Base-by-base conservation (phyloP, 768 basidiomycete species). In the Rossbeevera mucosa region DNA sequence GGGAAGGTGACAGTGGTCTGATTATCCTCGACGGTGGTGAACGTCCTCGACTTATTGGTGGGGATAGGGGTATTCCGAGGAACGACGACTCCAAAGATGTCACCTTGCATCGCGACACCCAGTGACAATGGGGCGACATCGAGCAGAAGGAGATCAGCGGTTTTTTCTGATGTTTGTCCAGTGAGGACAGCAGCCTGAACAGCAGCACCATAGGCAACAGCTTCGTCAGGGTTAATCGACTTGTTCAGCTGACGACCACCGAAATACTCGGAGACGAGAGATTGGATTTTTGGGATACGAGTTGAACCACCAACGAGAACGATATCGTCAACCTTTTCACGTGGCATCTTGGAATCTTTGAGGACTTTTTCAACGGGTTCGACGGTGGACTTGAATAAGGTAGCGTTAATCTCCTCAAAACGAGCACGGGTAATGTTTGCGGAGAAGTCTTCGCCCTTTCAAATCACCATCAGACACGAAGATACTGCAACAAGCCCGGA, bases 11-110 rank as follows among this genome's bases (percentile, higher is more conserved):
- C 96, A 56, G 91, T 95, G 56, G 96, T 99, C 77, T 98, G 96
- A 81, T 98, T 99, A 81, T 99, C 96, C 83, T 99, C 96, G 59
- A 99, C 96, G 50, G 96, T 99, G 62, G 96, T 99, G 82, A 99
- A 99, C 47, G 90, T 91, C 68, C 96, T 82, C 33, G 93, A 94
- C 79, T 98, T 99, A 85, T 94, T 98, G 71, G 95, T 94, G 52
- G 96, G 96, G 73, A 99, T 98, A 64, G 95, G 93, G 59, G 96
- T 98, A 81, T 99, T 99, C 64, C 96, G 90, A 68, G 95, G 95
- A 64, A 99, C 94, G 67, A 99, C 96, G 57, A 97, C 89, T 79
- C 96, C 96, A 73, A 99, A 99, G 70, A 99, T 91, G 71, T 99
- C 96, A 68, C 96, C 96, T 74, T 99, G 96, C 96, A 99, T 99